Conservation (phyloP, 1,139 yeast genomes). For the Meyerozyma elateridarum region DNA sequence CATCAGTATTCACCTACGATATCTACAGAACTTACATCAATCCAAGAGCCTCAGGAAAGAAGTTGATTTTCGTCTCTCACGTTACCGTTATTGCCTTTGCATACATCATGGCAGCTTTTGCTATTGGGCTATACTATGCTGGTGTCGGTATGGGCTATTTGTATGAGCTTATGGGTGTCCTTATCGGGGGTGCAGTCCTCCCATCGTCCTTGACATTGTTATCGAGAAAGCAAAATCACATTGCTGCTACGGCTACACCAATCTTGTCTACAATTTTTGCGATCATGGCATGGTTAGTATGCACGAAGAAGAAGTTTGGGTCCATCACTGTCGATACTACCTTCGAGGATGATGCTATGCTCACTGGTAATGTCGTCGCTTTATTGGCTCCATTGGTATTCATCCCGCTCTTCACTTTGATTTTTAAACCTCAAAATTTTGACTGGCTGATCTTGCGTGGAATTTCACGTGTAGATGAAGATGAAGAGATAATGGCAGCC, state of each 20-base stretch:
- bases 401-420: slow-evolving; percentile 60
- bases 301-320: slow-evolving; percentile 52
- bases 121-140: slow-evolving; percentile 78
- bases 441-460: slow-evolving; percentile 61
- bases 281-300: slow-evolving; percentile 61
- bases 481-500: slow-evolving; percentile 49
- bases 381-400: slow-evolving; percentile 67
- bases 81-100: slow-evolving; percentile 60
- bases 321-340: slow-evolving; percentile 57
- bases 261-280: slow-evolving; percentile 59
- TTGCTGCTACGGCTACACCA: slow-evolving; percentile 60
- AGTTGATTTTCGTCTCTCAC: slow-evolving; percentile 66
- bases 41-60: slow-evolving; percentile 71
- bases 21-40: slow-evolving; percentile 75
- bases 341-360: slow-evolving; percentile 76
- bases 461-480: slow-evolving; percentile 64
- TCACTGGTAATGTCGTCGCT: slow-evolving; percentile 82
- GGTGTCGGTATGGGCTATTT: slow-evolving; percentile 82
- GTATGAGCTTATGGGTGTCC: slow-evolving; percentile 81
- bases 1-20: slow-evolving; percentile 81
- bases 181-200: slow-evolving; percentile 24
- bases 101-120: slow-evolving; percentile 71
- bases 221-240: slow-evolving; percentile 48
- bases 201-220: slow-evolving; percentile 15
- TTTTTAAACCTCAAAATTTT: slow-evolving; percentile 65